Evolutionary conservation across 2,329 filamentous ascomycete species (phyloP).

Genomic region (Colletotrichum salicis): DNA sequence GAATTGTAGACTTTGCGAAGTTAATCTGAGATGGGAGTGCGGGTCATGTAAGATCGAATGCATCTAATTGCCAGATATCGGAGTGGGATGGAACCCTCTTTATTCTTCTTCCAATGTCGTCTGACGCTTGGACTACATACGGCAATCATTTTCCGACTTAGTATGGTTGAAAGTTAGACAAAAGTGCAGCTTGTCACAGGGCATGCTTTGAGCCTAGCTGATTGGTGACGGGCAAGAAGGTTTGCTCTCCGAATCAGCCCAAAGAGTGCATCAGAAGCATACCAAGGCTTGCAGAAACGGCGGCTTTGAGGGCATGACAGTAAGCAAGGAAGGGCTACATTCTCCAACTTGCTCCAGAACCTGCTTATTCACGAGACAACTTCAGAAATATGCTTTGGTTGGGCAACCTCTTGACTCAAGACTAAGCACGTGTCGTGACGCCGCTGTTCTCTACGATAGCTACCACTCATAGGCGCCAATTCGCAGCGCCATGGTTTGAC

Average conservation of each 20-base stretch:
- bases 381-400: not conserved
- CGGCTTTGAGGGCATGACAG: not conserved
- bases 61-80: no score
- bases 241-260: not conserved
- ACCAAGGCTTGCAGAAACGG: not conserved
- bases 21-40: no score
- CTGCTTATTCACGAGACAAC: not conserved
- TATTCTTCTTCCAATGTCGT: not conserved
- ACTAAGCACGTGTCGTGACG: not conserved
- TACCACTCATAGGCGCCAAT: not conserved
- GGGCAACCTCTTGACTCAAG: not conserved
- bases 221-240: not conserved
- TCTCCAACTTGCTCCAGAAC: not conserved
- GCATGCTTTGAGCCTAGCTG: not conserved
- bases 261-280: not conserved
- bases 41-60: no score
- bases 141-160: not conserved
- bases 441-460: not conserved
- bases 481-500: not conserved
- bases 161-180: not conserved
- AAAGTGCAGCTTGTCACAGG: not conserved
- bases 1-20: not conserved
- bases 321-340: not conserved
- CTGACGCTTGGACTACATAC: not conserved
- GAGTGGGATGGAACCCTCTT: not conserved